Base-by-base conservation (phyloP, 177 flowering plant genomes). In the Vitis hybrid region DNA sequence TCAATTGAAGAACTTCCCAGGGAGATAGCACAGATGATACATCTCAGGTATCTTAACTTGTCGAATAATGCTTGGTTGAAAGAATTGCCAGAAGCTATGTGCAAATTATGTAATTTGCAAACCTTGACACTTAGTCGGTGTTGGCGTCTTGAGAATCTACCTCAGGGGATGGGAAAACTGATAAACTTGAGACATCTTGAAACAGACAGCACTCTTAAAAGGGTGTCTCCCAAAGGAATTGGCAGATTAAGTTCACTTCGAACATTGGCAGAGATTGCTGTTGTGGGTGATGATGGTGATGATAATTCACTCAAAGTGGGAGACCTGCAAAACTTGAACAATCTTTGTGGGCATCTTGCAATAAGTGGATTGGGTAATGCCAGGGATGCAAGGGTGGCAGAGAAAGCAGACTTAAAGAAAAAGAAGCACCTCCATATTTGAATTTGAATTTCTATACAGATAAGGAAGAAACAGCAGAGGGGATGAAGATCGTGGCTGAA, bases 291-390 rank as follows among this genome's bases (percentile, higher is more conserved):
- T 1, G 64, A 16, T 7, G n/a, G 1, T 18, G 16, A 7, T 12
- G 66, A 18, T 45, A 50, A n/a, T 55, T 64, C 29, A 52, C 21
- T 6, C 15, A 21, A 45, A n/a, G 14, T 73, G 10, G 19, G 55
- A 16, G 70, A 67, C n/a, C 18, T 74, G 12, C 3, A 18, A 49
- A 58, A 63, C 19, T 39, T 74, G 14, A 29, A 49, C 22, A 3
- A 13, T 16, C 71, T 73, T 19, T 22, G 29, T n/a, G 67, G 53
- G 18, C 19, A 2, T 33, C 51, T 74, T 26, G 1, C 3, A 9
- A 56, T 81, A 14, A 55, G 56, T 12, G 76, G 79, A n/a, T 51
- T 78, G 21, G 77, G 68, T 1, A 58, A 39, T 18, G 72, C 62
- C 4, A 33, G n/a, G 21, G 64, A 68, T 45, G 72, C 12, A 13